These are phyloP conservation scores for Spergularia bocconei DNA, from an alignment of 148 eudicot species.

Conservation along the genomic window DNA sequence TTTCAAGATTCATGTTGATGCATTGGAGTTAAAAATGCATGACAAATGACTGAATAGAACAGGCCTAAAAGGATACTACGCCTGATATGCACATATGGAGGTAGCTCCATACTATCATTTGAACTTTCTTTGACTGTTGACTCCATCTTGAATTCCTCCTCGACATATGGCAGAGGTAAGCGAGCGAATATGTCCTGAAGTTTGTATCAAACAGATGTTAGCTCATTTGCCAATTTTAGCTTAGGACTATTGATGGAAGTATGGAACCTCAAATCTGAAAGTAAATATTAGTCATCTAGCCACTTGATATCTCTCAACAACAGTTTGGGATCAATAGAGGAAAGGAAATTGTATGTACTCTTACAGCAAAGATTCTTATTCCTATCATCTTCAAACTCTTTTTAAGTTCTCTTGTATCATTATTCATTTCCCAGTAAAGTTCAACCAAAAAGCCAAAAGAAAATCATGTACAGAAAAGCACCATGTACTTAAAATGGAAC, in stretches of 20 bases:
- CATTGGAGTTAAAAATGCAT: neutral
- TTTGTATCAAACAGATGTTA: constrained; percentile 16
- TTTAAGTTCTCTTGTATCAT: neutral
- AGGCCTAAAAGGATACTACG: constrained; percentile 76
- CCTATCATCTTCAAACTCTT: neutral
- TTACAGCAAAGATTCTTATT: neutral
- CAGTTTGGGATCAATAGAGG: neutral
- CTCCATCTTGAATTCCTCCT: constrained; percentile 71
- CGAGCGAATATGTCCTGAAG: constrained; percentile 57
- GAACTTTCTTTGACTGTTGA: constrained; percentile 42
- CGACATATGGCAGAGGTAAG: constrained; percentile 64
- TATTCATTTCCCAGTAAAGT: neutral
- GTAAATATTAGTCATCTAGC: neutral
- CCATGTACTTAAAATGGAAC: neutral
- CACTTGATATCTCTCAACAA: neutral
- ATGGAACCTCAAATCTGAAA: neutral
- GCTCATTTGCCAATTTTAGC: neutral
- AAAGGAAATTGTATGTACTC: too few species aligned
- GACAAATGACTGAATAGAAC: neutral
- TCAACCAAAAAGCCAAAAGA: neutral
- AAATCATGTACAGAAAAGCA: neutral
- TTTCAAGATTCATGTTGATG: neutral
- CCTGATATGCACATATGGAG: constrained; percentile 70
- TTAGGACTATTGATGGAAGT: neutral
- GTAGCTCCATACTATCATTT: constrained; percentile 51